Base-by-base conservation (phyloP, 1,139 yeast genomes). In the Yamadazyma aaseri region DNA sequence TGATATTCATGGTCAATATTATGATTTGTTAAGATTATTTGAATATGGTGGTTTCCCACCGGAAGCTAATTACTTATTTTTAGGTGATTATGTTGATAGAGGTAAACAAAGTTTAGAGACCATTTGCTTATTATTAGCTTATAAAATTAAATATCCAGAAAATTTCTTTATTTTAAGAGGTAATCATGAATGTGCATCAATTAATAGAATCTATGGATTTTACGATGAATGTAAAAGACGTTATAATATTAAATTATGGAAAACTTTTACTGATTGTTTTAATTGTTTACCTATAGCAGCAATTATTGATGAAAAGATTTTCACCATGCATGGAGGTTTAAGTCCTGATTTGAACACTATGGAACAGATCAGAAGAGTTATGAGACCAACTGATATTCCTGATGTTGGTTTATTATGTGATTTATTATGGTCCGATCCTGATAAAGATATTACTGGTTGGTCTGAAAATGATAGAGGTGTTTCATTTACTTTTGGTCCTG, bases 31-130 rank as follows among this genome's bases (percentile, higher is more conserved):
- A 60, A 84, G 97, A 65, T 77, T 92, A 52, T 90, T 92, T 56
- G 97, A 92, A 68, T 89, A 90, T 57, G 97, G 97, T 50, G 98
- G 97, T 5, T 92, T 90, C 73, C 97, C 97, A 3, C 97, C 97
- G n/a, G 96, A 89, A 62, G 95, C 97, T 20, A 90, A 90, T 67
- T 90, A 90, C 64, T 72, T 90, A 53, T 92, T 92, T 58, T 69
- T 92, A 44, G 98, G 98, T 45, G 98, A 90, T 66, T 90, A 90
- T 58, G 98, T 90, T 48, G 98, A 90, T 71, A 82, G 98, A 73
- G 98, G 98, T 53, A 90, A 89, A 61, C 97, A 90, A 69, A 86
- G 96, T 22, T 71, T 90, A 50, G 97, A 90, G 64, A 90, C 97
- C 12, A 90, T 90, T 55, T 89, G 97, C 62, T 71, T 90, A 46